phyloP scores from a whole-genome alignment of 176 grass and related monocot species.

The Zizania latifolia region DNA sequence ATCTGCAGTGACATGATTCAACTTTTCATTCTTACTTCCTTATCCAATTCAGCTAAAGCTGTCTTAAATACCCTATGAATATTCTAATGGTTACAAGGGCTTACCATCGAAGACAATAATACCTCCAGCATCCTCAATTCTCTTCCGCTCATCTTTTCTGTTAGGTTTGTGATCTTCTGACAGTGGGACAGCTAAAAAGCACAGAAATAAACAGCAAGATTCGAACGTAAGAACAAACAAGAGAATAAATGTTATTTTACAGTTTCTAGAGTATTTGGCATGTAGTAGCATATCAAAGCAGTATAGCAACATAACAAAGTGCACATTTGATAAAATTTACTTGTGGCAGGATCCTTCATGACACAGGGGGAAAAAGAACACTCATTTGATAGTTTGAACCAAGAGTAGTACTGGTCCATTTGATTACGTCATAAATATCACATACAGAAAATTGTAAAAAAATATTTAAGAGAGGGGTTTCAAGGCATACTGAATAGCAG shows the following conservation, averaged over 20 bases:
- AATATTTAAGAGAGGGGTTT: background rate
- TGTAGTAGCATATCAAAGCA: background rate
- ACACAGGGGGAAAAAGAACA: background rate
- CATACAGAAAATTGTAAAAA: background rate
- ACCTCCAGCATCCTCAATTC: slow-evolving; percentile 84
- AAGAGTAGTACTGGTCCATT: background rate
- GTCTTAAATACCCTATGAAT: background rate
- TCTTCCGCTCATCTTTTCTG: slow-evolving; percentile 54
- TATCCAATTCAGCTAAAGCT: slow-evolving; percentile 1
- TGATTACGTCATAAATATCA: background rate
- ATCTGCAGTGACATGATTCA: slow-evolving; percentile 32
- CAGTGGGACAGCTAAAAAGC: slow-evolving; percentile 60
- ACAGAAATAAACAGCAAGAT: slow-evolving; percentile 2
- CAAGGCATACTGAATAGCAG: background rate
- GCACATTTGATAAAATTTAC: background rate
- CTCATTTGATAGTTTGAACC: background rate
- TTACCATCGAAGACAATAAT: slow-evolving; percentile 69
- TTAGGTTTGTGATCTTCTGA: slow-evolving; percentile 95
- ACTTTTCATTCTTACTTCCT: background rate
- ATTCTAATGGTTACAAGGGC: slow-evolving; percentile 8
- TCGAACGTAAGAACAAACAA: slow-evolving; percentile 4
- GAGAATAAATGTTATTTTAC: background rate
- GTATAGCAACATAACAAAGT: slow-evolving; percentile 20
- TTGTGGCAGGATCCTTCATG: background rate
- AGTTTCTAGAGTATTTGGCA: background rate